Evolutionary conservation across 2,329 filamentous ascomycete species (phyloP), one percentile per base, ranked within the genome.

Genomic region (Epichloe amarillans): DNA sequence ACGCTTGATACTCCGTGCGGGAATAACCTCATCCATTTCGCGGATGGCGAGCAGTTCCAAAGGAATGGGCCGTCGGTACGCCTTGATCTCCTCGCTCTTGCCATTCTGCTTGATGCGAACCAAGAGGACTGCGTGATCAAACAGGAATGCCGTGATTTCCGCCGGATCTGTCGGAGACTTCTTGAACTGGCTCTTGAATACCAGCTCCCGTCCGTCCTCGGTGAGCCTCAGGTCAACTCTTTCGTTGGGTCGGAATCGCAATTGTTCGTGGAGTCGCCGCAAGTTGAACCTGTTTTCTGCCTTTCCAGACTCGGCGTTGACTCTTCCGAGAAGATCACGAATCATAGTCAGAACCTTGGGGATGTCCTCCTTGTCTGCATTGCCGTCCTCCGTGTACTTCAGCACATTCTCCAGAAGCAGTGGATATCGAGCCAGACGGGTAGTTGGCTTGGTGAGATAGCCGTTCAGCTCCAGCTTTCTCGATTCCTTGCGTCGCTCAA

Each of bases 221-320:
- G 89, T 95, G 47, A 98, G 75, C 66, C 95, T 95, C 54, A 98
- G 72, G 64, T 98, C 93, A 46, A 97, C 90, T 62, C 84, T 86
- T 62, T 96, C 91, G 55, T 88, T 88, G 1, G 87, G 84, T 41
- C 85, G 80, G 75, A 95, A 98, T 55, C 91, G 88, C 56, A 98
- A 79, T 60, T 95, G 87, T 58, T 93, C 83, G 63, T 96, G 93
- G 35, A 98, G 77, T 58, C 89, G 86, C 66, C 91, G 85, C 52
- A 98, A 72, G 64, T 97, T 97, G 75, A 95, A 97, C 49, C 93
- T 85, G 64, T 98, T 98, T 68, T 98, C 93, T 0, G 93, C 89
- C 71, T 95, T 96, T 60, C 93, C 93, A 57, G 89, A 95, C 66
- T 97, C 93, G 14, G 87, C 79, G 62, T 98, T 98, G 63, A 98